Evolutionary conservation across 2,329 filamentous ascomycete genomes (phyloP).

Genomic region (Apiospora saccharicola): DNA sequence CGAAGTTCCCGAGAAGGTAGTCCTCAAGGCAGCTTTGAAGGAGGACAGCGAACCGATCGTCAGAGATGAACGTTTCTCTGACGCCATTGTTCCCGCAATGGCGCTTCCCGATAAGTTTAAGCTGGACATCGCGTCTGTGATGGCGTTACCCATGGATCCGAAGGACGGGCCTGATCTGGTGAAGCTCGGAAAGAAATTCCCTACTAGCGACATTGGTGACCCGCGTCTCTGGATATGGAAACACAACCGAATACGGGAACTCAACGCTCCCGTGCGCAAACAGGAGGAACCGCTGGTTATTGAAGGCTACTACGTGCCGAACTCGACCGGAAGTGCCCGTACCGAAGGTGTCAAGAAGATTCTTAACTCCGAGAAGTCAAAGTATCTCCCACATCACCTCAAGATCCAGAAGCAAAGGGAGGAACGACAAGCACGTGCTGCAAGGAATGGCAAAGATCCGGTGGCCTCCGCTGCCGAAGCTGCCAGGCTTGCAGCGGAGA

Average conservation of each 20-base stretch:
- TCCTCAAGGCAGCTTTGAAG: slow-evolving; percentile 34
- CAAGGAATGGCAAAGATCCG: slow-evolving; percentile 70
- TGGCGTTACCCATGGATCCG: slow-evolving; percentile 50
- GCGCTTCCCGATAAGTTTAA: slow-evolving; percentile 53
- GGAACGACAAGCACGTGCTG: slow-evolving; percentile 80
- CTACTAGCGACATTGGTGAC: slow-evolving; percentile 53
- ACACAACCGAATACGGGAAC: slow-evolving; percentile 61
- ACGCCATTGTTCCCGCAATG: slow-evolving; percentile 55
- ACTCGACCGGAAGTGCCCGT: slow-evolving; percentile 82
- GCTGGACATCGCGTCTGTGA: slow-evolving; percentile 55
- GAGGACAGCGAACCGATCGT: slow-evolving; percentile 41
- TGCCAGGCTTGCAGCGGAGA: slow-evolving; percentile 78
- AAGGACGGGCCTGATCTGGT: slow-evolving; percentile 58
- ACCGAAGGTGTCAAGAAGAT: slow-evolving; percentile 97
- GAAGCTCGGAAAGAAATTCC: slow-evolving; percentile 58
- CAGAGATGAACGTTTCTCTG: slow-evolving; percentile 58
- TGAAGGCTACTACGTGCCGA: slow-evolving; percentile 81
- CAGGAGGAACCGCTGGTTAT: slow-evolving; percentile 53
- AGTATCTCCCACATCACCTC: slow-evolving; percentile 96
- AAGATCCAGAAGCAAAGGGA: slow-evolving; percentile 92
- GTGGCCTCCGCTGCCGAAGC: slow-evolving; percentile 73
- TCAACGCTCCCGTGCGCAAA: slow-evolving; percentile 53
- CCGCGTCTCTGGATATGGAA: slow-evolving; percentile 65
- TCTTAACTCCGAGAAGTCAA: slow-evolving; percentile 95
- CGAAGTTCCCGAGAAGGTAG: slow-evolving; percentile 35